Evolutionary conservation across 2,329 filamentous ascomycete genomes (phyloP), one percentile per base, ranked within the genome.

Genomic region (Fonsecaea pugnacius): DNA sequence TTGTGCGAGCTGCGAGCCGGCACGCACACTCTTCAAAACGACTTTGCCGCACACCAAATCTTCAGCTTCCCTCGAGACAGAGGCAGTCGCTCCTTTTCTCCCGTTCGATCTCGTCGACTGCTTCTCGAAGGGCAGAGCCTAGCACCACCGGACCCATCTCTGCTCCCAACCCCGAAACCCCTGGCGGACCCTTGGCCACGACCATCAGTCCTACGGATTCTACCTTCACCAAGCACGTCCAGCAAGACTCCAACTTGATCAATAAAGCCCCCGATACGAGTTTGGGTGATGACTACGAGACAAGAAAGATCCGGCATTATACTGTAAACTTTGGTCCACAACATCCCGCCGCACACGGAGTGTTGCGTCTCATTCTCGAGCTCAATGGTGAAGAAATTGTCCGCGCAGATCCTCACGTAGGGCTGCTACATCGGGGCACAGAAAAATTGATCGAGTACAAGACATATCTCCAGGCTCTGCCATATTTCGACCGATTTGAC

Each of bases 371-470:
- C 81, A 99, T 99, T 83, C 87, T 99, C 73, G 95, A 99, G 80
- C 86, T 99, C 77, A 97, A 92, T 80, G 95, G 95, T 77, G 95
- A 99, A 83, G 92, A 97, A 81, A 98, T 99, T 76, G 84, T 99
- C 74, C 91, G 95, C 76, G 91, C 93, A 70, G 95, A 99, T 79
- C 95, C 95, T 53, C 95, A 99, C 81, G 94, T 99, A 74, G 95
- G 95, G 64, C 83, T 99, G 78, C 86, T 99, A 75, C 95, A 99
- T 80, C 89, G 95, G 74, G 95, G 95, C 72, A 99, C 95, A 68
- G 95, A 99, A 85, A 99, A 99, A 86, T 87, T 99, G 81, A 98
- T 98, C 81, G 95, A 99, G 85, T 99, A 99, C 87, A 97, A 96
- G 86, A 96, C 94, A 73, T 99, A 99, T 77, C 86, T 98, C 75